phyloP scores from a whole-genome alignment of 2,329 filamentous ascomycete species.

The Incumbomyces lentus region DNA sequence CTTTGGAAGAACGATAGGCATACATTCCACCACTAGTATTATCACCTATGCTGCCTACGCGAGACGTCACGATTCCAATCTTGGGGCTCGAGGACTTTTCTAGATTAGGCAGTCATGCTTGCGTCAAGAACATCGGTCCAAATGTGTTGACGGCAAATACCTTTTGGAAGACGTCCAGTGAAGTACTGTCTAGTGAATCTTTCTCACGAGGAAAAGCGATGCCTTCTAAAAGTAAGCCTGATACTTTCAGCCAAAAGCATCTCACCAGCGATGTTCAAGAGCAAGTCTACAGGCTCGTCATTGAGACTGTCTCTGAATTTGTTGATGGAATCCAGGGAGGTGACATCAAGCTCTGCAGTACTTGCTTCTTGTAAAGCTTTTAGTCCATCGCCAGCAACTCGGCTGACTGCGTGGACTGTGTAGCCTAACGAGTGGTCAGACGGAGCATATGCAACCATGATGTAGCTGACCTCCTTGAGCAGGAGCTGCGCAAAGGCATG shows the following conservation, averaged over 20 bases:
- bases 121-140: conserved; percentile 35
- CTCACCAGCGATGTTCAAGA: conserved; percentile 18
- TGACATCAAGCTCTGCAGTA: conserved; percentile 13
- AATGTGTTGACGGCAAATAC: conserved; percentile 37
- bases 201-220: conserved; percentile 25
- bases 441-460: background rate
- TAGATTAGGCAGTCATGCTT: conserved; percentile 35
- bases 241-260: too few relatives aligned
- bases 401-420: conserved; percentile 18
- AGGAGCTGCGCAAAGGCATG: conserved; percentile 25
- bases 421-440: conserved; percentile 14
- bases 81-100: conserved; percentile 24
- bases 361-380: conserved; percentile 9
- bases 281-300: conserved; percentile 13
- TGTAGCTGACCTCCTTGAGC: conserved; percentile 16
- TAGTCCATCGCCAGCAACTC: conserved; percentile 12
- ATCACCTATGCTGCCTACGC: conserved; percentile 35
- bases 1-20: conserved; percentile 35
- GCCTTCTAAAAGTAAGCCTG: conserved; percentile 17
- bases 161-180: conserved; percentile 18
- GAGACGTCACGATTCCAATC: conserved; percentile 33
- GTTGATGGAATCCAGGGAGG: conserved; percentile 14
- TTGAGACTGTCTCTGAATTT: conserved; percentile 13
- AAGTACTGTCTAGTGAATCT: conserved; percentile 26
- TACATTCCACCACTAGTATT: conserved; percentile 34